phyloP scores from a whole-genome alignment of 2,329 filamentous ascomycete genomes.

The Stemphylium lycopersici region DNA sequence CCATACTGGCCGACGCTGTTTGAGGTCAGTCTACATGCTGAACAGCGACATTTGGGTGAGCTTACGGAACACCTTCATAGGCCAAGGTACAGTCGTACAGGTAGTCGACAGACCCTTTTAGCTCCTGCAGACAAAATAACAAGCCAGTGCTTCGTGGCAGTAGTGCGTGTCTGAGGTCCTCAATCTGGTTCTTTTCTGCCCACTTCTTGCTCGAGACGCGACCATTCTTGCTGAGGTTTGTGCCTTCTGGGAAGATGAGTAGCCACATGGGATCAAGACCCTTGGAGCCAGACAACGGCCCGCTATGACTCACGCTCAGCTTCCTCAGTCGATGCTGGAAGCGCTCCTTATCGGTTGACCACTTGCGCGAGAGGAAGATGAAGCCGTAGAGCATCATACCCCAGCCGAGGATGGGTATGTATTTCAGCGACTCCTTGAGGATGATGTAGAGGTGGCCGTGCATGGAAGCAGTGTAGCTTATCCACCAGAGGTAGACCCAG shows the following conservation, averaged over 20 bases:
- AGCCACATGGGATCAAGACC: conserved; percentile 85
- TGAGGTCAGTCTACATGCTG: background rate
- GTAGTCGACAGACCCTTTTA: conserved; percentile 76
- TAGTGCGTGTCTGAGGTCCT: conserved; percentile 73
- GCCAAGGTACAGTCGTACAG: conserved; percentile 94
- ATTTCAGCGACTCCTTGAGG: conserved; percentile 84
- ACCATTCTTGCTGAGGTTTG: conserved; percentile 78
- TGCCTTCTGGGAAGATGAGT: conserved; percentile 85
- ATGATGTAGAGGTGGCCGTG: conserved; percentile 91
- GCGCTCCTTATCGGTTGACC: conserved; percentile 77
- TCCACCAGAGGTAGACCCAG: conserved; percentile 95
- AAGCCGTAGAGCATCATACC: conserved; percentile 89
- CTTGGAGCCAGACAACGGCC: conserved; percentile 48
- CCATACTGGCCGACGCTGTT: conserved; percentile 66
- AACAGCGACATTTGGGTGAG: conserved; percentile 32
- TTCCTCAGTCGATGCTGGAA: conserved; percentile 76
- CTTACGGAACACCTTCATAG: conserved; percentile 91
- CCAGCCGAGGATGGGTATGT: conserved; percentile 78
- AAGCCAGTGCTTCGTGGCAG: conserved; percentile 82
- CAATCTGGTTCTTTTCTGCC: conserved; percentile 74
- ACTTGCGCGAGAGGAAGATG: conserved; percentile 92
- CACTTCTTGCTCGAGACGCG: conserved; percentile 72
- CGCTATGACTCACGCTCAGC: conserved; percentile 60
- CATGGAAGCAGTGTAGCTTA: conserved; percentile 77
- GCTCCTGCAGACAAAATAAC: conserved; percentile 77